These are phyloP conservation scores for Corylus avellana DNA, from an alignment of 306 rosid species.

Conservation along the genomic window DNA sequence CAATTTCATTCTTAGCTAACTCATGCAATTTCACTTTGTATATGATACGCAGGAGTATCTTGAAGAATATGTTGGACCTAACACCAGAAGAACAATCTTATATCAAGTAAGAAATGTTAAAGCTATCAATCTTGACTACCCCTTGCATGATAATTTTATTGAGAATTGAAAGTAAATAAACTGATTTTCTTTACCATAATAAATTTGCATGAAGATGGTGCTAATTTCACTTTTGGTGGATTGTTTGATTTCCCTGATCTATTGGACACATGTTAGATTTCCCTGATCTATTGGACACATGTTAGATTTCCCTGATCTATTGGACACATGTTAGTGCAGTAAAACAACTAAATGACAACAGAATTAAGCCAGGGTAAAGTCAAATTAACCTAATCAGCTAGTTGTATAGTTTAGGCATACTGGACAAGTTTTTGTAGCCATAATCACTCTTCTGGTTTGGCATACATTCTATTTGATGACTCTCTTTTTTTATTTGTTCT, in stretches of 20 bases:
- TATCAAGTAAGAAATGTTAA: slow-evolving; percentile 60
- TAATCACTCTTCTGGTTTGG: background rate
- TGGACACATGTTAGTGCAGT: slow-evolving; percentile 14
- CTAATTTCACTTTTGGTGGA: slow-evolving; percentile 12
- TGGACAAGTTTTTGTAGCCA: background rate
- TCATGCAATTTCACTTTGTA: slow-evolving; percentile 12
- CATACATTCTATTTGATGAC: background rate
- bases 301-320: background rate
- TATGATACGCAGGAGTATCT: slow-evolving; percentile 81
- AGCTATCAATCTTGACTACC: slow-evolving; percentile 11
- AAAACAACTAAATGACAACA: background rate
- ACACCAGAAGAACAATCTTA: slow-evolving; percentile 66
- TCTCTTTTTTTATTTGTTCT: background rate
- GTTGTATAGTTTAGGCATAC: background rate
- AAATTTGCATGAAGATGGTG: background rate
- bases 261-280: slow-evolving; percentile 7
- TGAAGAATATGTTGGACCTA: slow-evolving; percentile 72
- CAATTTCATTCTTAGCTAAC: slow-evolving; percentile 14
- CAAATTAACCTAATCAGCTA: background rate
- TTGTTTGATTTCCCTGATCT: slow-evolving; percentile 5
- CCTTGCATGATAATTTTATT: background rate
- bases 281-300: slow-evolving; percentile 9
- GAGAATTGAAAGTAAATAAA: background rate
- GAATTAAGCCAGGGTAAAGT: background rate
- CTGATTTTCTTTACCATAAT: background rate